These are phyloP conservation scores for Colletotrichum sp. DNA, from an alignment of 2,329 filamentous ascomycete genomes.

Conservation along the genomic window DNA sequence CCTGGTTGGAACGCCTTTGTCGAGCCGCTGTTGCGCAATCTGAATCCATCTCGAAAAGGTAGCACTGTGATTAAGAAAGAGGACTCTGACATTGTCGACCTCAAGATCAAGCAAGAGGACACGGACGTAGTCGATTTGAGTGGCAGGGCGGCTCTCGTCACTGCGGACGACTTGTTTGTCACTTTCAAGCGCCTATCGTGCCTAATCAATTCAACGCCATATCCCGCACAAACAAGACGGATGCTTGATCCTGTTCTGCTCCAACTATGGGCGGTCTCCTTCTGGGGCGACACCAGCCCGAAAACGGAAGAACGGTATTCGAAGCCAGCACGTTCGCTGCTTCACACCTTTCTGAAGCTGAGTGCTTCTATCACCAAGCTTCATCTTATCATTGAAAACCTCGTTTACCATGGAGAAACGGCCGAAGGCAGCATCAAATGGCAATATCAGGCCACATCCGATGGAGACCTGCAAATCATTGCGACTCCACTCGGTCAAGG, in stretches of 20 bases:
- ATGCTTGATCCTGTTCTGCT: conserved; percentile 63
- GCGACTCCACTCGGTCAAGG: conserved; percentile 21
- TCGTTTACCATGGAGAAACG: conserved; percentile 59
- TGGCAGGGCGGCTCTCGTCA: conserved; percentile 47
- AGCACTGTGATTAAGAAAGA: conserved; percentile 20
- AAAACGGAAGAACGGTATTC: conserved; percentile 43
- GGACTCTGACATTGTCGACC: conserved; percentile 24
- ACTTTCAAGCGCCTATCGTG: conserved; percentile 61
- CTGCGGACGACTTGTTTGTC: conserved; percentile 48
- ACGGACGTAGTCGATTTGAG: conserved; percentile 52
- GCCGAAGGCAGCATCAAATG: conserved; percentile 44
- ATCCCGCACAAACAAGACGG: conserved; percentile 67
- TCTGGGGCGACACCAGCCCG: conserved; percentile 46
- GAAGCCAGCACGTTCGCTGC: conserved; percentile 51
- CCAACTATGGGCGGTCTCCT: conserved; percentile 67
- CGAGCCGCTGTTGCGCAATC: conserved; percentile 56
- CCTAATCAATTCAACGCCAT: conserved; percentile 67
- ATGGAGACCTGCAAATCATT: conserved; percentile 58
- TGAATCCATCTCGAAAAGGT: conserved; percentile 48
- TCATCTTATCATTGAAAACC: conserved; percentile 52
- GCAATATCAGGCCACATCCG: conserved; percentile 51
- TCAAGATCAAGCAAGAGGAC: conserved; percentile 22
- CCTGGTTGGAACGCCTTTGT: conserved; percentile 69
- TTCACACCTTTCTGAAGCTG: conserved; percentile 63
- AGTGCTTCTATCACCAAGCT: conserved; percentile 57